Percentiles rank a stretch among this genome's conserved stretches.
These are phyloP conservation scores for Umbelopsis vinacea DNA, from an alignment of 192 early-diverging fungal genomes.

Conservation along the genomic window DNA sequence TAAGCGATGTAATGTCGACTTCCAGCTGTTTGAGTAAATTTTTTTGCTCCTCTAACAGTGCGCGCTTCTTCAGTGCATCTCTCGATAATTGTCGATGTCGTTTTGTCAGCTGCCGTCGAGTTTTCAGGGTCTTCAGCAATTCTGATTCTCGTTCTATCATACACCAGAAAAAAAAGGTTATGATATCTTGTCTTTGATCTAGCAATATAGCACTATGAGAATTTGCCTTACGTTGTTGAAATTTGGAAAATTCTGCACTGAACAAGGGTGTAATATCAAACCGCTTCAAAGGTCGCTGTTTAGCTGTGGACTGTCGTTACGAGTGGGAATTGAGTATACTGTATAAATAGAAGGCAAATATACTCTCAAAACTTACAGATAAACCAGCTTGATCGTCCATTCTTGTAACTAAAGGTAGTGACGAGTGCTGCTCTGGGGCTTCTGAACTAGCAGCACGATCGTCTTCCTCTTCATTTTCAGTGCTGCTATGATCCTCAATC, in stretches of 20 bases:
- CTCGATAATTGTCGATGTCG: not conserved
- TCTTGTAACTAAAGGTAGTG: no score
- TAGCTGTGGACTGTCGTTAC: not conserved
- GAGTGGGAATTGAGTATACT: not conserved
- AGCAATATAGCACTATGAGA: not conserved
- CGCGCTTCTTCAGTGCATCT: not conserved
- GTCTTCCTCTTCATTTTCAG: no score
- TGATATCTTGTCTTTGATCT: not conserved
- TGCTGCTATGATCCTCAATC: no score
- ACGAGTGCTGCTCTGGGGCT: no score
- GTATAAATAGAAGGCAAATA: not conserved
- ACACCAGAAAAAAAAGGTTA: not conserved
- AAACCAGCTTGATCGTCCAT: no score
- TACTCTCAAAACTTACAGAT: no score
- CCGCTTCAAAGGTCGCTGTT: not conserved
- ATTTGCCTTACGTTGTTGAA: not conserved
- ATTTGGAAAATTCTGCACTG: conserved; percentile 1
- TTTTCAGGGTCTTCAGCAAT: not conserved
- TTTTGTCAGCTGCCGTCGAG: not conserved
- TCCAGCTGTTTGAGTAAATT: conserved; percentile 4
- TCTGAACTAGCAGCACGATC: no score
- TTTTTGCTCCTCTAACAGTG: not conserved
- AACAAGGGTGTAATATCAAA: not conserved
- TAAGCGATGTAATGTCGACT: not conserved
- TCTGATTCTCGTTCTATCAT: not conserved